Evolutionary conservation across 257 asterid species (phyloP), one percentile per base, ranked within the genome.

Genomic region (Nyctanthes arbortristis): DNA sequence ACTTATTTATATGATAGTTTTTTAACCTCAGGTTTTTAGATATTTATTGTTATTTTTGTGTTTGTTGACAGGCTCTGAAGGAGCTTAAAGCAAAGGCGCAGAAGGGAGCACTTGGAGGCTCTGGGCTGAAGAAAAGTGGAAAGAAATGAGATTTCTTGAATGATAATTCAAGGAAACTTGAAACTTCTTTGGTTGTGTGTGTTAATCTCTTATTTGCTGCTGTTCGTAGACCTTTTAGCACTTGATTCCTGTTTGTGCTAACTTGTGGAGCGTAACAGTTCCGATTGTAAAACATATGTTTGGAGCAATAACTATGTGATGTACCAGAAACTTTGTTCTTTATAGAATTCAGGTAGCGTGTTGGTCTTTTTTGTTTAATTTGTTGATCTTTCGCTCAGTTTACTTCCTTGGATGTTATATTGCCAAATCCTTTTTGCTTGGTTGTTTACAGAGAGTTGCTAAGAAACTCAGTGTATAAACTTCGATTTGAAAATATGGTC

Each of bases 91-190:
- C 89, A 8, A 89, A 89, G 85, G 96, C 96, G 67, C 79, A 79
- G 67, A 87, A 88, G 60, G 91, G 93, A 39, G 57, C 92, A 1
- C 63, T 89, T 71, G 96, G 96, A 70, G 96, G 94, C 59, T 7
- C 94, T 9, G 96, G 96, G 52, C 78, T 89, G 83, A 89, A 89
- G 88, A 87, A 89, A 70, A 89, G 96, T 77, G 92, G 96, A 73
- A 89, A 89, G 79, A 87, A 89, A 79, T 89, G 81, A 85, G 49
- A 12, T 24, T 7, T 40, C n/a, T n/a, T n/a, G n/a, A n/a, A 12
- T 13, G 36, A 64, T 13, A 8, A 52, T 16, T 43, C 14, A 20
- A 20, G 10, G 59, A 52, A 52, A 24, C 59, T 2, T 20, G 24
- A 9, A 22, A 8, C 14, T 24, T 30, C 14, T 20, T 52, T 0